Conservation (phyloP, 1,139 yeast species). For the Zygotorulaspora mrakii region DNA sequence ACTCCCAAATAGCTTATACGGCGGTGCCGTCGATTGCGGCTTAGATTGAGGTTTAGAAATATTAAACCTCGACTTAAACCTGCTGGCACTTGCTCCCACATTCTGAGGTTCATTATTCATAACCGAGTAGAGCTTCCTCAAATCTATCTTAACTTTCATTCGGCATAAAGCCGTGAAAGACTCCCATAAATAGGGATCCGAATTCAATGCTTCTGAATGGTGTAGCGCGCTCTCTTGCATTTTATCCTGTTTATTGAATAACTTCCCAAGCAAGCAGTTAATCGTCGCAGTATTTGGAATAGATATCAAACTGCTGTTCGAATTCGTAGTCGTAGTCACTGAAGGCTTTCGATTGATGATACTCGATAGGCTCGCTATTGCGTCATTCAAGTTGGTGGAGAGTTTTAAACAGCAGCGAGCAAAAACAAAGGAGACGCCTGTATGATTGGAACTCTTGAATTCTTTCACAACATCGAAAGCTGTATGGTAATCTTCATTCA, state of each 20-base stretch:
- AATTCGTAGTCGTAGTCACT: conserved; percentile 6
- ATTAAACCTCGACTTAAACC: conserved; percentile 20
- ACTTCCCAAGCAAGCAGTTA: conserved; percentile 65
- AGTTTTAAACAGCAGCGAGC: conserved; percentile 30
- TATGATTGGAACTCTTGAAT: conserved; percentile 21
- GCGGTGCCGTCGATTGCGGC: conserved; percentile 28
- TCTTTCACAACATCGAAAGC: conserved; percentile 26
- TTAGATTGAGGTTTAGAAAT: conserved; percentile 41
- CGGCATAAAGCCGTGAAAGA: conserved; percentile 75
- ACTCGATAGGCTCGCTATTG: conserved; percentile 16
- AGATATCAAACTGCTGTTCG: conserved; percentile 14
- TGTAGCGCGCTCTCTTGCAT: conserved; percentile 60
- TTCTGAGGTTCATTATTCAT: conserved; percentile 12
- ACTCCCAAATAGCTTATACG: conserved; percentile 9
- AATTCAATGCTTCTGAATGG: conserved; percentile 63
- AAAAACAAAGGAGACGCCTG: conserved; percentile 31
- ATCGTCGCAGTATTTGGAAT: conserved; percentile 65
- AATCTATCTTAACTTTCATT: conserved; percentile 66
- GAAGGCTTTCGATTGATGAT: conserved; percentile 9
- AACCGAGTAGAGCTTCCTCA: conserved; percentile 36
- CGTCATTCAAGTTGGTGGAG: conserved; percentile 23
- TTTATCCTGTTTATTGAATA: conserved; percentile 59
- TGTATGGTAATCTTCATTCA: conserved; percentile 26
- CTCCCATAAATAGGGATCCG: conserved; percentile 82
- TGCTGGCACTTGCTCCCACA: conserved; percentile 10